phyloP scores from a whole-genome alignment of 352 stramenopile genomes.

The Phytophthora tentaculata region DNA sequence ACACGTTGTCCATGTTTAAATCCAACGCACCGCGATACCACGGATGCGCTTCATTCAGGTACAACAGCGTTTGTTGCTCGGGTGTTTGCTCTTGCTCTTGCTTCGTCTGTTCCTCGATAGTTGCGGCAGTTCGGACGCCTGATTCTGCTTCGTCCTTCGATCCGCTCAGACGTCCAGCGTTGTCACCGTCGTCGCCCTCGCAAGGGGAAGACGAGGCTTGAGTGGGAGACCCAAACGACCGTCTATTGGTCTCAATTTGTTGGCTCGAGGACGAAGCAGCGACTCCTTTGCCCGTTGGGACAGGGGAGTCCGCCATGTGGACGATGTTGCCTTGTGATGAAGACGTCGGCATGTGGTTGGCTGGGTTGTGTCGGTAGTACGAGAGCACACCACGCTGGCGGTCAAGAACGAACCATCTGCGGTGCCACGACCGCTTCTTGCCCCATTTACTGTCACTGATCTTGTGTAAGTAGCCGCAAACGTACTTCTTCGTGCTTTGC shows the following conservation, averaged over 20 bases:
- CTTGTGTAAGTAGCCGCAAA: slow-evolving; percentile 87
- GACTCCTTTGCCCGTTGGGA: slow-evolving; percentile 21
- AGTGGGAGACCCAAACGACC: slow-evolving; percentile 18
- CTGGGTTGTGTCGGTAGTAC: slow-evolving; percentile 85
- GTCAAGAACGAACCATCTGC: slow-evolving; percentile 88
- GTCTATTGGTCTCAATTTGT: slow-evolving; percentile 20
- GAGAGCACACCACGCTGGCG: slow-evolving; percentile 74
- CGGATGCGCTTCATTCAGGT: slow-evolving; percentile 78
- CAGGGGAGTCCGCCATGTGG: slow-evolving; percentile 60
- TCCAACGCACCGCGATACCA: slow-evolving; percentile 85
- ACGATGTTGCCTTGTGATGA: slow-evolving; percentile 76
- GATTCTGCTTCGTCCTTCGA: slow-evolving; percentile 28
- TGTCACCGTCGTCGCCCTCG: slow-evolving; percentile 17
- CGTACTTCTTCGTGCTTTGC: slow-evolving; percentile 81
- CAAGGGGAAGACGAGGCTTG: slow-evolving; percentile 1
- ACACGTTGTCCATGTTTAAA: slow-evolving; percentile 77
- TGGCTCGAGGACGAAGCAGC: slow-evolving; percentile 10
- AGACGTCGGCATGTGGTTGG: slow-evolving; percentile 60
- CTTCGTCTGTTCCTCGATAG: slow-evolving; percentile 21
- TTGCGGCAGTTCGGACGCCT: slow-evolving; percentile 16
- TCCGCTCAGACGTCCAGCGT: slow-evolving; percentile 1
- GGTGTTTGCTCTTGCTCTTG: slow-evolving; percentile 26
- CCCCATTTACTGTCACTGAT: slow-evolving; percentile 88
- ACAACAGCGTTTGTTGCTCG: slow-evolving; percentile 61
- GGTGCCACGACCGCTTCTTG: slow-evolving; percentile 82